Base-by-base conservation (phyloP, 345 rosid species). In the Hypericum perforatum region DNA sequence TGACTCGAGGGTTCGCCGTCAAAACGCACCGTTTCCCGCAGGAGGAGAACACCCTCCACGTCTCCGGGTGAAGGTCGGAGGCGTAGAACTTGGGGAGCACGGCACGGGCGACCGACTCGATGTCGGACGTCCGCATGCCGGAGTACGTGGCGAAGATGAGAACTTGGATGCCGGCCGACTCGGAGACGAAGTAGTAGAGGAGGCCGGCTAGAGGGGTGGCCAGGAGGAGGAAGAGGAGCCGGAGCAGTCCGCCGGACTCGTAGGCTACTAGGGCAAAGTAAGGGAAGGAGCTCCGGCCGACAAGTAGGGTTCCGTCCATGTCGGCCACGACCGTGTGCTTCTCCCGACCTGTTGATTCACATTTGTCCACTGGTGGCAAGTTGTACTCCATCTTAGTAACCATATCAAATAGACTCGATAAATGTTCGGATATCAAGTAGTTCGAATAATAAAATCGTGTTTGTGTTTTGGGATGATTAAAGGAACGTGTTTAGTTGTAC, bases 111-210 rank as follows among this genome's bases (percentile, higher is more conserved):
- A 22, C 32, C 32, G 32, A 22, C 32, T 22, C 32, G 45, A 42
- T 42, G 45, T 42, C 45, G 11, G 45, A 9, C 45, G 12, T n/a
- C 11, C 45, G 45, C 11, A n/a, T n/a, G 11, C 45, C 45, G 6
- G 45, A 9, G 6, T 8, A 42, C 3, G 45, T n/a, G 11, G 45
- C 45, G 12, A 42, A 42, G 45, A 42, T 42, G 11, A 42, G 45
- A 4, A 42, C 45, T n/a, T 42, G 45, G 45, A 42, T 42, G 11
- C 45, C 45, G 45, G 45, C 45, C 11, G 45, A 42, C 45, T 42
- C 45, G 45, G 45, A 42, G 45, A 42, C 12, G 11, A 42, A n/a
- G 45, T 42, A 42, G 45, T 42, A 42, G 45, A 42, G 45, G 45
- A n/a, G 11, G 45, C 11, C 45, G 45, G 45, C 45, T 9, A 42